phyloP scores from a whole-genome alignment of 2,329 filamentous ascomycete genomes.

The Ambrosiella xylebori region DNA sequence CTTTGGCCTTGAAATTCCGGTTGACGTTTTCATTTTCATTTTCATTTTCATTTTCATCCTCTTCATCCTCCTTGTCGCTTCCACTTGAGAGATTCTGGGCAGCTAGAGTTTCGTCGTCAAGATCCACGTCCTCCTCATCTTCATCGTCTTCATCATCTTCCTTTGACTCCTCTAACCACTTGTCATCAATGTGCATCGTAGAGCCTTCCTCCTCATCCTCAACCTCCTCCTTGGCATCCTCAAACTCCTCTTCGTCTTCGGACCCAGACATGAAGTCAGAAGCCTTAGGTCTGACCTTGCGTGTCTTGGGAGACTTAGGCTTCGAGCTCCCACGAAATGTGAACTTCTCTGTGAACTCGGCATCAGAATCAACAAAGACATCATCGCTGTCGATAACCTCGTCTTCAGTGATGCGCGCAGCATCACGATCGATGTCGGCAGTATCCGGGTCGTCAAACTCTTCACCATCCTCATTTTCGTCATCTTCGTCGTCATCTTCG shows the following conservation, averaged over 20 bases:
- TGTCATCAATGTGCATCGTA: conserved; percentile 19
- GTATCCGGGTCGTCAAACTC: conserved; percentile 40
- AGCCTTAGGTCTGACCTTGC: conserved; percentile 29
- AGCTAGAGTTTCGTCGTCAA: conserved; percentile 21
- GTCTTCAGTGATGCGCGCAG: conserved; percentile 27
- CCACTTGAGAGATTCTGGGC: conserved; percentile 13
- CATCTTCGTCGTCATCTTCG: conserved; percentile 21
- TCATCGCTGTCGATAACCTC: conserved; percentile 48
- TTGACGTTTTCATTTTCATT: conserved; percentile 14
- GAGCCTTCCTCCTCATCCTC: conserved; percentile 17
- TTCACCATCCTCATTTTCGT: conserved; percentile 32
- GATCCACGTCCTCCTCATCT: conserved; percentile 18
- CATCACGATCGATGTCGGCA: conserved; percentile 35
- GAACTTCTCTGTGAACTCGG: conserved; percentile 64
- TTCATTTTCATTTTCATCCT: conserved; percentile 20
- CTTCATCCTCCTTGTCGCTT: conserved; percentile 21
- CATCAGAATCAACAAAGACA: conserved; percentile 70
- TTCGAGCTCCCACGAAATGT: conserved; percentile 43
- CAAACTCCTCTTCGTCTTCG: conserved; percentile 24
- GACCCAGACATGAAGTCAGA: conserved; percentile 40
- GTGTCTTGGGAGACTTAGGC: conserved; percentile 22
- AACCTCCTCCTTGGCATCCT: conserved; percentile 23
- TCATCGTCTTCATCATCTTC: conserved; percentile 22
- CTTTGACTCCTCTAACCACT: conserved; percentile 18
- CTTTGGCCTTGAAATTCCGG: conserved; percentile 6